Conservation (phyloP, 1,284 basidiomycete genomes). For the Anthracocystis setariae region DNA sequence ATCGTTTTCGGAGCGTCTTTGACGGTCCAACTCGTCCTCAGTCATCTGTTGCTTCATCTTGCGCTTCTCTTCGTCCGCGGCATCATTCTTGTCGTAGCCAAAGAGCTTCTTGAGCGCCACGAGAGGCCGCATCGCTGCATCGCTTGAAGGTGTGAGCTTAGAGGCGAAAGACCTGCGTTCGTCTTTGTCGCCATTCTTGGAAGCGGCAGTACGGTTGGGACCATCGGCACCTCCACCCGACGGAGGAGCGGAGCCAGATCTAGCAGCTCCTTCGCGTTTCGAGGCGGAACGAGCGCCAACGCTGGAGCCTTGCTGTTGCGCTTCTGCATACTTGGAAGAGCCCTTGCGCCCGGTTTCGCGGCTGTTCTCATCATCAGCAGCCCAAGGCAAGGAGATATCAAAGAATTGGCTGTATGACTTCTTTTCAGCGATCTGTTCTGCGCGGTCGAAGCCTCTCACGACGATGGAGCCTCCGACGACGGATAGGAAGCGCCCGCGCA, state of each 20-base stretch:
- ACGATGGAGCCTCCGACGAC: conserved; percentile 59
- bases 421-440: conserved; percentile 43
- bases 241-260: conserved; percentile 22
- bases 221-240: conserved; percentile 46
- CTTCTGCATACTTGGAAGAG: conserved; percentile 13
- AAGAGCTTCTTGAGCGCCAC: conserved; percentile 39
- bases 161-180: conserved; percentile 33
- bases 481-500: conserved; percentile 54
- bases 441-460: conserved; percentile 59
- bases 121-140: conserved; percentile 41
- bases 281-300: conserved; percentile 36
- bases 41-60: conserved; percentile 54
- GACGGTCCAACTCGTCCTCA: conserved; percentile 43
- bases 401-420: conserved; percentile 34
- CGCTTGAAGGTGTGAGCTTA: conserved; percentile 49
- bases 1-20: conserved; percentile 22
- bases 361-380: conserved; percentile 17
- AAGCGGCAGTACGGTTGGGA: conserved; percentile 9
- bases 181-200: conserved; percentile 30
- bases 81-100: conserved; percentile 49
- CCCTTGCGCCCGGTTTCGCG: background rate
- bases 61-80: conserved; percentile 49
- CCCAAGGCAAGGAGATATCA: conserved; percentile 43
- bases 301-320: conserved; percentile 29
- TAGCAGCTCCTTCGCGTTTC: conserved; percentile 46